Evolutionary conservation across 108 stramenopile species (phyloP), one percentile per base, ranked within the genome.

Genomic region (Aurantiochytrium sp.): DNA sequence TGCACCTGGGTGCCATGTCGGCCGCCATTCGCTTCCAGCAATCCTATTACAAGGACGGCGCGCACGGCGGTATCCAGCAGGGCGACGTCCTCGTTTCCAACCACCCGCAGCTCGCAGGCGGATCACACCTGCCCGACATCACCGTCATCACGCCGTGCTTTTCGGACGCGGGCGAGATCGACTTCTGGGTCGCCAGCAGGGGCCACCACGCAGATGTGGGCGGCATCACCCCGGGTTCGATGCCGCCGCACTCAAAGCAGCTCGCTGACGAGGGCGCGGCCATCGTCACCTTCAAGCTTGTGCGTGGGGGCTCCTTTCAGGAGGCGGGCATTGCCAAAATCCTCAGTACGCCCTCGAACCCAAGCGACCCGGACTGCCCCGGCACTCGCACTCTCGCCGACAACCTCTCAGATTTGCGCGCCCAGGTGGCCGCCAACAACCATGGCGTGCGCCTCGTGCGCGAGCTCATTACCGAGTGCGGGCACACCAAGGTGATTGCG

Each of bases 111-210:
- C 92, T 98, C 52, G 98, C 99, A 5, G 98, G 99, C 21, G 98
- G 96, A 4, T 88, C 86, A 10, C 96, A 97, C 87, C 89, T 97
- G 52, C 96, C 98, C 8, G 98, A 99, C 87, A 99, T 99, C 65
- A 99, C 97, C 19, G 98, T 97, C 3, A 98, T 99, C 55, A 99
- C 98, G 31, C 98, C 98, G 42, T 97, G 98, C 4, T 99, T 99
- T 89, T 34, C 15, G 37, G 86, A 90, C 4, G 52, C 30, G 19
- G 55, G 68, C 27, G 68, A 36, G 22, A 95, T 97, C 42, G 93
- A 96, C 34, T 99, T 98, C 91, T 99, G 97, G 89, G 97, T 98
- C 2, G 98, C 98, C 0, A 95, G 94, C 52, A 94, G 98, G 34
- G 98, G 98, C 39, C 98, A 99, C 88, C 98, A 98, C 89, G 95